phyloP scores from a whole-genome alignment of 257 asterid species.

The Paraleonurus japonicus region DNA sequence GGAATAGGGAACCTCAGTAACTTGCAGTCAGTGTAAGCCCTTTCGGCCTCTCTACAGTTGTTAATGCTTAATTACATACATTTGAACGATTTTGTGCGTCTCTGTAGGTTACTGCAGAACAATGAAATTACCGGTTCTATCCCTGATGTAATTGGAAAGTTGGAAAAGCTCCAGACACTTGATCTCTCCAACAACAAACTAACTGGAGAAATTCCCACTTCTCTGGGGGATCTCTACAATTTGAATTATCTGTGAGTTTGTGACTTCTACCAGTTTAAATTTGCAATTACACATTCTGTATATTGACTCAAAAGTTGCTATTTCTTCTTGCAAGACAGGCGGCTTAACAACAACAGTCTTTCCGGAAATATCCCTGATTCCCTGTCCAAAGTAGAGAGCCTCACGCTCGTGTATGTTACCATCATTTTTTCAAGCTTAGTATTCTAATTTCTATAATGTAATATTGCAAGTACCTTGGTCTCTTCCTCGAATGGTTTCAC shows the following conservation, averaged over 20 bases:
- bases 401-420: constrained; percentile 68
- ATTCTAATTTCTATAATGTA: neutral
- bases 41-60: neutral
- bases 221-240: constrained; percentile 61
- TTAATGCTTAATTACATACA: neutral
- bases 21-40: constrained; percentile 82
- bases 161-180: constrained; percentile 75
- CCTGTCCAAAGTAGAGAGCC: constrained; percentile 62
- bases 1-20: constrained; percentile 82
- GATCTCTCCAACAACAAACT: constrained; percentile 85
- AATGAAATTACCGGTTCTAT: constrained; percentile 77
- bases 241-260: constrained; percentile 87
- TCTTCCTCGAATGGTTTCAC: neutral
- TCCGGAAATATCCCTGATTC: constrained; percentile 70
- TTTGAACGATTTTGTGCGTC: neutral
- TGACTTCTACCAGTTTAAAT: constrained; percentile 1
- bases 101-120: constrained; percentile 84
- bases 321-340: constrained; percentile 64
- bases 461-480: too few species aligned
- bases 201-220: constrained; percentile 67
- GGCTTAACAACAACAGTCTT: constrained; percentile 92
- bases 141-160: constrained; percentile 69
- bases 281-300: constrained; percentile 1
- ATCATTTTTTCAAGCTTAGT: neutral
- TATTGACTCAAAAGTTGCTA: constrained; percentile 27